Evolutionary conservation across 805 yeast species (phyloP).

Genomic region (Priceomyces castillae): DNA sequence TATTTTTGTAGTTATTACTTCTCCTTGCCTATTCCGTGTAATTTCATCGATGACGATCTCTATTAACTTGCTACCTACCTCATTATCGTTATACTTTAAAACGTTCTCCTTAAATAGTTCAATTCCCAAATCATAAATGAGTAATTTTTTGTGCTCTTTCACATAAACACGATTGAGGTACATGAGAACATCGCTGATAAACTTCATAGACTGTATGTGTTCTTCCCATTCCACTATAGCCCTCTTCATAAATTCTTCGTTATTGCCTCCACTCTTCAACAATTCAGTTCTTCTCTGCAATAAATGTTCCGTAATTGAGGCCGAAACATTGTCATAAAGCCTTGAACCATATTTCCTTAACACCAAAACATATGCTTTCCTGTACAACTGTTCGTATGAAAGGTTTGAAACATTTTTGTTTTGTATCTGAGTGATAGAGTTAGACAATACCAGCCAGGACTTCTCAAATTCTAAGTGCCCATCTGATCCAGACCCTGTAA

Average conservation of each 20-base stretch:
- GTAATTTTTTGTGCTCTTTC: conserved; percentile 59
- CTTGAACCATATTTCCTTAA: conserved; percentile 64
- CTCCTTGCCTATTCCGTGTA: conserved; percentile 50
- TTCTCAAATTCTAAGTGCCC: conserved; percentile 54
- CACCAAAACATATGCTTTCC: conserved; percentile 75
- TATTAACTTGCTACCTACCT: conserved; percentile 52
- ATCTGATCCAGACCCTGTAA: conserved; percentile 19
- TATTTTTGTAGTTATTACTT: conserved; percentile 54
- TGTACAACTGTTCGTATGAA: conserved; percentile 79
- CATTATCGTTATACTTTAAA: conserved; percentile 46
- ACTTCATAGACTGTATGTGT: conserved; percentile 67
- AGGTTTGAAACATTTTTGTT: conserved; percentile 67
- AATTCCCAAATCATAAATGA: conserved; percentile 73
- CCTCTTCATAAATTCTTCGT: conserved; percentile 35
- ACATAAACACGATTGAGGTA: conserved; percentile 85
- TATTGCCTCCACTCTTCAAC: conserved; percentile 15
- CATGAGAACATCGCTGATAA: conserved; percentile 81
- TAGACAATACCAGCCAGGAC: conserved; percentile 62
- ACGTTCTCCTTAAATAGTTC: conserved; percentile 61
- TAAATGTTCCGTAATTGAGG: conserved; percentile 48
- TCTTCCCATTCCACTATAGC: conserved; percentile 61
- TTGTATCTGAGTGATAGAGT: conserved; percentile 72
- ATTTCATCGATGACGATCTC: conserved; percentile 53
- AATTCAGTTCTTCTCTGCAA: conserved; percentile 18
- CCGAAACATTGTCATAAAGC: conserved; percentile 60